Conservation (phyloP, 73 alveolate genomes). For the Paramecium pentaurelia region DNA sequence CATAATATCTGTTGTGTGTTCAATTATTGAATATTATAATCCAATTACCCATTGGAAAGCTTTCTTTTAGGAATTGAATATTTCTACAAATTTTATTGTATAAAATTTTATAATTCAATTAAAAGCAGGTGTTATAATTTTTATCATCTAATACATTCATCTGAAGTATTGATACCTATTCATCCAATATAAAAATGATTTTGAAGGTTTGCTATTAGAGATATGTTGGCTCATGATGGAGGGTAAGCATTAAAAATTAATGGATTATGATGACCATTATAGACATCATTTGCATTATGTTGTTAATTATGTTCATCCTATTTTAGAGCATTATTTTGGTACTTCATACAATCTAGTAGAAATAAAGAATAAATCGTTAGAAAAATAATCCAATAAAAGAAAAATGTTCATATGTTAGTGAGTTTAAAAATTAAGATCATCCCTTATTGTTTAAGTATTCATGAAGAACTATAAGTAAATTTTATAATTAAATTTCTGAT, state of each 20-base stretch:
- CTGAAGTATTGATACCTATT: neutral
- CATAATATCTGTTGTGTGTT: neutral
- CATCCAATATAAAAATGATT: neutral
- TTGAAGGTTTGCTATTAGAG: neutral
- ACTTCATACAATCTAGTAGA: neutral
- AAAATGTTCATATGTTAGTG: neutral
- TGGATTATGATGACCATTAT: neutral
- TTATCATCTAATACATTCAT: neutral
- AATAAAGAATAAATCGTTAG: neutral
- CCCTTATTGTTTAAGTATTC: neutral
- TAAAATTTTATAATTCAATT: too few species aligned
- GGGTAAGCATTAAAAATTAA: neutral
- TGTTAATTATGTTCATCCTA: neutral
- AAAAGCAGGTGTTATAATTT: too few species aligned
- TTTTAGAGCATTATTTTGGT: neutral
- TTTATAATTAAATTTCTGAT: too few species aligned
- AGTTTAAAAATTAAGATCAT: neutral
- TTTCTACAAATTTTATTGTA: too few species aligned
- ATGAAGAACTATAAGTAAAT: neutral
- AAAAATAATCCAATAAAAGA: neutral
- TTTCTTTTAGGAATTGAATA: neutral
- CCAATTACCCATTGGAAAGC: conserved; percentile 27
- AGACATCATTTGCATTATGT: conserved; percentile 4
- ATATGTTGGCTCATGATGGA: conserved; percentile 34
- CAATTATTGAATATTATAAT: neutral